Evolutionary conservation across 2,329 filamentous ascomycete species (phyloP), one percentile per base, ranked within the genome.

Genomic region (Claviceps spartinae): DNA sequence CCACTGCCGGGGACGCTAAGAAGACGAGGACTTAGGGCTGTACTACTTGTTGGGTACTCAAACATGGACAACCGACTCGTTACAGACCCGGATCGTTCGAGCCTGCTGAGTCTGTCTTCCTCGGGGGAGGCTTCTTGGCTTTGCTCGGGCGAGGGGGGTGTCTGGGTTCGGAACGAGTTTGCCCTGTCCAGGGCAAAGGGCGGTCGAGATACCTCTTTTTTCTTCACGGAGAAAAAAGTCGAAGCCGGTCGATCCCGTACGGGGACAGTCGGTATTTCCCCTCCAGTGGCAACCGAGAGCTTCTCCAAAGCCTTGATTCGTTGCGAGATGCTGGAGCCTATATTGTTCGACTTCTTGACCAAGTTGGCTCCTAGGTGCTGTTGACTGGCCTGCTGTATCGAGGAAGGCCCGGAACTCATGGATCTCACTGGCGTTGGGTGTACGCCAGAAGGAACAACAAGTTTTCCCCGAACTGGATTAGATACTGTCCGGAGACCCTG

Each of bases 281-380:
- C 44, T 4, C 55, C 60, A 9, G 59, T 55, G 52, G 63, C 56
- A 9, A 75, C 68, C 54, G 83, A 76, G 58, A 93, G 76, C 66
- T 88, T 90, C 63, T 95, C 87, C 50, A 98, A 73, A 6, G 90
- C 89, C 67, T 95, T 94, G 65, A 97, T 97, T 43, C 93, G 84
- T 65, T 91, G 88, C 3, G 91, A 94, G 55, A 98, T 96, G 59
- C 88, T 89, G 8, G 86, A 89, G 7, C 88, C 90, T 24, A 97
- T 79, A 61, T 87, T 93, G 38, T 48, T 52, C 57, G 83, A 76
- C 65, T 90, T 94, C 52, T 64, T 66, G 47, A 76, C 71, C 48
- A 84, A 62, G 49, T 76, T 75, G 14, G 77, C 64, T 14, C 67
- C 67, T 45, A 63, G 65, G 34, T 72, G 65, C 30, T 72, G 77